Evolutionary conservation across 108 stramenopile species (phyloP).

Genomic region (Cyclotella cryptica): DNA sequence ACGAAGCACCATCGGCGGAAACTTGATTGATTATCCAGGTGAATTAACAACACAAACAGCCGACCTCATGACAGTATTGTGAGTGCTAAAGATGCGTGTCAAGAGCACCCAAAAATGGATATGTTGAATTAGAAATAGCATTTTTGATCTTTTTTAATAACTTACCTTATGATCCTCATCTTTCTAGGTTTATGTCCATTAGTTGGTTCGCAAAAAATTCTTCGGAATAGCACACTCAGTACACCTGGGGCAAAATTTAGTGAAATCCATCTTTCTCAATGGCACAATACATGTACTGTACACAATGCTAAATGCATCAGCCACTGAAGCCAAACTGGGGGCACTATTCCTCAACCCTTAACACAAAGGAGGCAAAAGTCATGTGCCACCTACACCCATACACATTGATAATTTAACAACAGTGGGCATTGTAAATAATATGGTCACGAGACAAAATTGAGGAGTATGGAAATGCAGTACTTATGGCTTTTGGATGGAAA

Average conservation of each 20-base stretch:
- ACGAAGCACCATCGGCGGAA: background rate
- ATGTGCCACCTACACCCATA: background rate
- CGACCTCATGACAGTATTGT: background rate
- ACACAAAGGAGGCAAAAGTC: background rate
- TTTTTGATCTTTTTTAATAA: too few species aligned
- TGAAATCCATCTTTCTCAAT: background rate
- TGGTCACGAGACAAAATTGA: background rate
- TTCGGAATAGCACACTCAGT: slow-evolving; percentile 42
- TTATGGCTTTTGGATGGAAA: background rate
- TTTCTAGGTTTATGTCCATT: too few species aligned
- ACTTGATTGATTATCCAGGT: background rate
- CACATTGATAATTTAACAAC: background rate
- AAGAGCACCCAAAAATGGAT: too few species aligned
- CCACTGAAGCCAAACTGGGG: too few species aligned
- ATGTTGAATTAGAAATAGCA: too few species aligned
- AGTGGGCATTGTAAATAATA: background rate
- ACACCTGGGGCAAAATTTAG: slow-evolving; percentile 1
- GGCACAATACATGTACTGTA: background rate
- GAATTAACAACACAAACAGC: slow-evolving; percentile 22
- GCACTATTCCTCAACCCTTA: too few species aligned
- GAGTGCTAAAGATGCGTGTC: too few species aligned
- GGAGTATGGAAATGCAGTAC: background rate
- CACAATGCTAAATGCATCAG: too few species aligned
- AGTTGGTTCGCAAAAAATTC: too few species aligned
- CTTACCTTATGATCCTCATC: too few species aligned